Evolutionary conservation across 2,329 filamentous ascomycete species (phyloP), one percentile per base, ranked within the genome.

Genomic region (Xylariaceae sp.): DNA sequence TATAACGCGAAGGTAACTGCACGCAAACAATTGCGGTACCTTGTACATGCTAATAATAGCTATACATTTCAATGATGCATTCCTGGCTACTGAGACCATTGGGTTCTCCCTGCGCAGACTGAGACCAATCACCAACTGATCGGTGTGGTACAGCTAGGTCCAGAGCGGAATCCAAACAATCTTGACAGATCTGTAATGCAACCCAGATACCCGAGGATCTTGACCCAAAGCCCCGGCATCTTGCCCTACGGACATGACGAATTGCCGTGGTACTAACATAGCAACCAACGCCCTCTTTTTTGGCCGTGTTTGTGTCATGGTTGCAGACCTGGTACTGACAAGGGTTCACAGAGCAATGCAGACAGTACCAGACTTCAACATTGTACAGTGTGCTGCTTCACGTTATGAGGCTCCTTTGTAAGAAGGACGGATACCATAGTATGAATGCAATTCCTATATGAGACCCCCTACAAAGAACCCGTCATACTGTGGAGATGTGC

Each of bases 181-280:
- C 14, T 27, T 50, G 38, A 30, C 35, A 44, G 44, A 48, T 48
- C 49, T 44, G 47, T 38, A 42, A 30, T 22, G 14, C 46, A 35
- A 45, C 30, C 39, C 44, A 49, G 47, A 48, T 53, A 43, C 35
- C 46, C 44, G 49, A 52, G 22, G 27, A 35, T 40, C 41, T 27
- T 42, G 46, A 43, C 6, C 40, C 46, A 36, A 32, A 12, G 35
- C 39, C 19, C 14, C 43, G 44, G 35, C 35, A 39, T 30, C 19
- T 15, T 48, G 15, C 44, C 38, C 39, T 48, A 18, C 39, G 15
- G 39, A 40, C 18, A 15, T 17, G 11, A 19, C 14, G 17, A 40
- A 19, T 40, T 40, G 22, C 22, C 22, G 22, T 27, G 4, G 22
- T 27, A 27, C 22, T 27, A 27, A 27, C 22, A 27, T 27, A 27